Percentiles rank a stretch among this genome's conserved stretches.
Evolutionary conservation across 306 rosid species (phyloP).

Genomic region (Pueraria montana): DNA sequence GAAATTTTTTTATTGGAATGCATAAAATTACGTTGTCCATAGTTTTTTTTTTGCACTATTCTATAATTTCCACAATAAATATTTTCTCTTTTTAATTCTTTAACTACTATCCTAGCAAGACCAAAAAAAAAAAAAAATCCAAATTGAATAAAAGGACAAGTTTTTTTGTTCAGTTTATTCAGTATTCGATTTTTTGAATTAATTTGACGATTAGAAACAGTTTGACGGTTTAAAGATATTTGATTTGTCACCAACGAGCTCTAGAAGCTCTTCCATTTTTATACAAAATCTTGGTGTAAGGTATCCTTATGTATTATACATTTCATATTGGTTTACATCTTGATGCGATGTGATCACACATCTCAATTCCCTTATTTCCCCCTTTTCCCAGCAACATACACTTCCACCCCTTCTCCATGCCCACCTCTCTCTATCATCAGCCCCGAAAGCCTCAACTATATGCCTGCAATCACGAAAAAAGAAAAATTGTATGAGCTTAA

Average conservation of each 20-base stretch:
- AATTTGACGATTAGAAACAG: too few species aligned
- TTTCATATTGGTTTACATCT: slow-evolving; percentile 13
- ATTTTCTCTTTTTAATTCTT: too few species aligned
- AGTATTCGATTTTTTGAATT: too few species aligned
- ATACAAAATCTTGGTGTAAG: slow-evolving; percentile 27
- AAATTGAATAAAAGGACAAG: too few species aligned
- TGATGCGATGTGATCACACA: slow-evolving; percentile 1
- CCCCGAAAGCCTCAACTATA: not conserved
- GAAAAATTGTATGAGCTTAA: not conserved
- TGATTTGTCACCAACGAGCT: not conserved
- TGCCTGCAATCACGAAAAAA: slow-evolving; percentile 40
- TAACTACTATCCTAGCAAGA: too few species aligned
- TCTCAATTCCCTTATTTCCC: not conserved
- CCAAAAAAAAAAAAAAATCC: too few species aligned
- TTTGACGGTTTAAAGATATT: not conserved
- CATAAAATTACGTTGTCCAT: too few species aligned
- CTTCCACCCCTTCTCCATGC: slow-evolving; percentile 1
- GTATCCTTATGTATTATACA: not conserved
- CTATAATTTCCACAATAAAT: too few species aligned
- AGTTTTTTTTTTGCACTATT: too few species aligned
- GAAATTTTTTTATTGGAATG: too few species aligned
- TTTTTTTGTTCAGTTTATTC: too few species aligned
- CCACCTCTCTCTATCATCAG: not conserved
- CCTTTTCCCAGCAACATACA: not conserved
- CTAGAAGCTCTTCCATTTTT: not conserved